Conservation (phyloP, 768 basidiomycete species). For the Naematelia aurantialba region DNA sequence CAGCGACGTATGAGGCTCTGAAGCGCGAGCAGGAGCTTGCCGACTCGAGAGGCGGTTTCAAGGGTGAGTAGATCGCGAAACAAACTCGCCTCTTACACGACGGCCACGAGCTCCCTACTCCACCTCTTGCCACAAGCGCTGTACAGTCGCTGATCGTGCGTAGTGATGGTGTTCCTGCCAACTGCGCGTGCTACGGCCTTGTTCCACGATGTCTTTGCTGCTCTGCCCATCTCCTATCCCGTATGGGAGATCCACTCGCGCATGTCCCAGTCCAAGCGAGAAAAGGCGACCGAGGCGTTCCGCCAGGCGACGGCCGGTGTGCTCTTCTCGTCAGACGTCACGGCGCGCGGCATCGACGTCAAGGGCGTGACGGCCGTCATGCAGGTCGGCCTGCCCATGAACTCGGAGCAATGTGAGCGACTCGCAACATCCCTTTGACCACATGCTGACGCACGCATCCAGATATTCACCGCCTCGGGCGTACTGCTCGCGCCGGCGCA, state of each 20-base stretch:
- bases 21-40: conserved; percentile 18
- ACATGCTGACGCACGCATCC: conserved; percentile 6
- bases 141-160: neutral
- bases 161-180: conserved; percentile 63
- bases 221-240: conserved; percentile 25
- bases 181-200: conserved; percentile 62
- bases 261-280: conserved; percentile 57
- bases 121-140: too few relatives aligned
- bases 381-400: conserved; percentile 54
- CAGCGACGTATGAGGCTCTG: conserved; percentile 46
- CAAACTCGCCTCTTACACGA: too few relatives aligned
- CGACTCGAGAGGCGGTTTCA: conserved; percentile 22
- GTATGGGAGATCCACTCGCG: conserved; percentile 61
- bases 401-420: conserved; percentile 49
- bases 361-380: conserved; percentile 63
- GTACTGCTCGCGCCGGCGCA: conserved; percentile 54
- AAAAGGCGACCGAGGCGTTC: conserved; percentile 57
- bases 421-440: neutral
- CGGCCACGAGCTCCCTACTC: too few relatives aligned
- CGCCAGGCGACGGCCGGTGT: conserved; percentile 53
- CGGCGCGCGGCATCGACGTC: conserved; percentile 65
- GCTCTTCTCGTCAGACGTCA: conserved; percentile 52
- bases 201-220: conserved; percentile 47
- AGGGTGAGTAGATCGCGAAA: conserved; percentile 28
- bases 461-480: conserved; percentile 53